Evolutionary conservation across 2,329 filamentous ascomycete species (phyloP).

Genomic region (Diaporthe vexans): DNA sequence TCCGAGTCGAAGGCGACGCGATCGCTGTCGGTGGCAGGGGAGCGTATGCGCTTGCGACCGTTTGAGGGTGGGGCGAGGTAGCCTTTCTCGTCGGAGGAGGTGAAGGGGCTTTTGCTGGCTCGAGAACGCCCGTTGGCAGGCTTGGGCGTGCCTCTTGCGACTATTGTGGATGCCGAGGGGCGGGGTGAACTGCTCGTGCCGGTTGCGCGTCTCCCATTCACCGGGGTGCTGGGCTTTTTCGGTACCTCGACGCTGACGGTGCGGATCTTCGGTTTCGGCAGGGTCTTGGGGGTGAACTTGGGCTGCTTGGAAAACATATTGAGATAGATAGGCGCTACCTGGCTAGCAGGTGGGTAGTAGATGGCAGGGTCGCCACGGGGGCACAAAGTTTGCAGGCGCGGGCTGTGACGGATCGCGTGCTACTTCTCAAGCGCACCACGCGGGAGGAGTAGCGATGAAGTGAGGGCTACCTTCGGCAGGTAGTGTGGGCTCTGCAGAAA

Average conservation of each 20-base stretch:
- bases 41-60: constrained; percentile 46
- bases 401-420: constrained; percentile 23
- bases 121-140: constrained; percentile 23
- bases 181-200: constrained; percentile 32
- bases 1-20: constrained; percentile 66
- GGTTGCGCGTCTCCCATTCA: constrained; percentile 26
- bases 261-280: constrained; percentile 39
- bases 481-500: not conserved
- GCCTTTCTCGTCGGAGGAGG: constrained; percentile 39
- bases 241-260: constrained; percentile 38
- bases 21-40: constrained; percentile 59
- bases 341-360: constrained; percentile 7
- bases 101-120: constrained; percentile 40
- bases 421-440: constrained; percentile 20
- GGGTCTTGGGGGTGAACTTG: constrained; percentile 35
- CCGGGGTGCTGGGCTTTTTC: constrained; percentile 36
- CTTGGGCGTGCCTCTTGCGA: constrained; percentile 31
- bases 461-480: not conserved
- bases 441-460: constrained; percentile 4
- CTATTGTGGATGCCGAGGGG: constrained; percentile 18
- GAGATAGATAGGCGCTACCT: not conserved
- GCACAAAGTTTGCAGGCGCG: constrained; percentile 11
- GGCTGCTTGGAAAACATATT: constrained; percentile 41
- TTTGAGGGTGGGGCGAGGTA: constrained; percentile 36
- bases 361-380: not conserved